Base-by-base conservation (phyloP, 805 yeast genomes). In the Lachancea kluyveri region DNA sequence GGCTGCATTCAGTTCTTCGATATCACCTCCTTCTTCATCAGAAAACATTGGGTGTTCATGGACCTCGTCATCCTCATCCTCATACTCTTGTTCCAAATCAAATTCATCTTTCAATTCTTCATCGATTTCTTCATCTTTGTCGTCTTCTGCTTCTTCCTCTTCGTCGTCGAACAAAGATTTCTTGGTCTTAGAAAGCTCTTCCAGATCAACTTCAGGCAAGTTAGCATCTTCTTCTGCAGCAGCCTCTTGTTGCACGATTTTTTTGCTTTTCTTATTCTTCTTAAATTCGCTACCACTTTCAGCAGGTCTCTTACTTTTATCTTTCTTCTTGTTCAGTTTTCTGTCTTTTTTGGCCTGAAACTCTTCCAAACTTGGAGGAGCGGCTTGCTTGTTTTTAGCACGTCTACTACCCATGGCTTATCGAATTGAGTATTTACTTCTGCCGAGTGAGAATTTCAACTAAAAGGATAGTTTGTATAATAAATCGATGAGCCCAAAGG, bases 361-460 rank as follows among this genome's bases (percentile, higher is more conserved):
- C 51, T 90, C 95, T 26, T 90, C 97, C 41, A 79, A 66, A 5
- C 87, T 56, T 21, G 96, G 96, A 46, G 97, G 97, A 37, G 73
- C 83, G 27, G 86, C 92, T 65, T 90, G 97, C 69, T 85, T 90
- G 51, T 85, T 81, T 62, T 81, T 86, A 37, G 85, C 84, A 67
- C 84, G 79, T 74, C 95, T 81, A 40, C 65, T 62, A 59, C 97
- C 97, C 95, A 88, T 85, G 33, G 24, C 32, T 8, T n/a, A 21
- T 7, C n/a, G 11, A 18, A 11, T 11, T 31, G 15, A 9, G 26
- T n/a, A n/a, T n/a, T n/a, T n/a, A n/a, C n/a, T n/a, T n/a, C n/a
- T n/a, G n/a, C n/a, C n/a, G n/a, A n/a, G n/a, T 10, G 21, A 19
- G 26, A 29, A 24, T 23, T 24, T 19, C 10, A 19, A 10, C 21